Percentiles rank a stretch among this genome's conserved stretches.
Evolutionary conservation across 2,329 filamentous ascomycete genomes (phyloP).

Genomic region (Colletotrichum sp.): DNA sequence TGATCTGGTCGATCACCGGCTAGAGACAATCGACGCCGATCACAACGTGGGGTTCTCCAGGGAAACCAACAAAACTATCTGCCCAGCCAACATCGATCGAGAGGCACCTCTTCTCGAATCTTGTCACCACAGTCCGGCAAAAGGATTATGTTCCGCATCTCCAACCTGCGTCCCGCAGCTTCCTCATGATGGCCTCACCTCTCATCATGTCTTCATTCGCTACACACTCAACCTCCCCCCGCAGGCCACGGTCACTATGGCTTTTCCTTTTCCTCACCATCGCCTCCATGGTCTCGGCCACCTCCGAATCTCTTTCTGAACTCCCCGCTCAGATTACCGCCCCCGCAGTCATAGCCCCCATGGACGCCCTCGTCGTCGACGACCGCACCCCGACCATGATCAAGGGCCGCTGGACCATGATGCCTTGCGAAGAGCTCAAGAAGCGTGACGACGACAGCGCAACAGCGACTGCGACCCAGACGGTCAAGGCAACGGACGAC

Average conservation of each 20-base stretch:
- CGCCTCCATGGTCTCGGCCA: conserved; percentile 19
- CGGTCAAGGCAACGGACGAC: background rate
- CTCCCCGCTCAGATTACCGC: conserved; percentile 10
- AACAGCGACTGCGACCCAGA: background rate
- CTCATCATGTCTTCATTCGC: conserved; percentile 9
- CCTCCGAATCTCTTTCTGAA: background rate
- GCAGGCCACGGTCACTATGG: conserved; percentile 32
- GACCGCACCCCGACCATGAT: conserved; percentile 20
- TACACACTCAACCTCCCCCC: conserved; percentile 3
- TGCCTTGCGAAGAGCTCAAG: conserved; percentile 22
- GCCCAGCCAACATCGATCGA: background rate
- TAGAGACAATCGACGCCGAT: conserved; percentile 14
- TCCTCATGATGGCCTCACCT: conserved; percentile 29
- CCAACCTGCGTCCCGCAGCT: conserved; percentile 25
- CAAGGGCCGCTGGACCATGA: conserved; percentile 25
- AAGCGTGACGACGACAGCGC: conserved; percentile 29
- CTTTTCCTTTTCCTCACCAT: conserved; percentile 28
- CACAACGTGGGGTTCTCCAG: conserved; percentile 9
- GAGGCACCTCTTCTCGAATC: background rate
- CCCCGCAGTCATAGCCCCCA: conserved; percentile 2
- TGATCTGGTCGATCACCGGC: conserved; percentile 16
- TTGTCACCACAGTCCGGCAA: conserved; percentile 10
- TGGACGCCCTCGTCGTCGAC: conserved; percentile 20
- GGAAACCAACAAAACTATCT: background rate
- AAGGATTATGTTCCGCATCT: conserved; percentile 28